These are phyloP conservation scores for Gomphus sp. DNA, from an alignment of 1,284 basidiomycete species.

Conservation along the genomic window DNA sequence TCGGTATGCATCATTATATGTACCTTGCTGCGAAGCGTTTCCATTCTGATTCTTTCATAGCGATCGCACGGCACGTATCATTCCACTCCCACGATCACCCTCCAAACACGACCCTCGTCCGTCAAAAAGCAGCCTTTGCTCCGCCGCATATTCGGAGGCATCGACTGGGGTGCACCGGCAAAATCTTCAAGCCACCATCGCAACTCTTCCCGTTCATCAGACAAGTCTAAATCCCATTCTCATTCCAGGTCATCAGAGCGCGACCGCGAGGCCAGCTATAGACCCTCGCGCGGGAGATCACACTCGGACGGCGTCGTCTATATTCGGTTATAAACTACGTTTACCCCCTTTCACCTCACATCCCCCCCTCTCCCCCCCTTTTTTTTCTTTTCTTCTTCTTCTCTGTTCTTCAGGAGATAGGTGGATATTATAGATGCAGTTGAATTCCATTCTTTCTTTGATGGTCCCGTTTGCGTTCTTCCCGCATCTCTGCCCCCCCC, in stretches of 20 bases:
- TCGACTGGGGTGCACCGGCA: conserved; percentile 3
- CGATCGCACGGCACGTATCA: conserved; percentile 2
- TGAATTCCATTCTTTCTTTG: background rate
- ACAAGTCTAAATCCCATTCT: conserved; percentile 4
- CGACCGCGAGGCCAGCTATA: background rate
- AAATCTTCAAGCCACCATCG: background rate
- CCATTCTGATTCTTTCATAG: background rate
- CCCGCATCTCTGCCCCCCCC: background rate
- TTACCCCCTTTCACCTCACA: no score
- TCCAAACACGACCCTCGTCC: background rate
- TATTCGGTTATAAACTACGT: conserved; percentile 1
- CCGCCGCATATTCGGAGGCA: conserved; percentile 5
- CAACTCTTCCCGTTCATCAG: conserved; percentile 4
- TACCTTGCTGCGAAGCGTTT: background rate
- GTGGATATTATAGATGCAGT: conserved; percentile 1
- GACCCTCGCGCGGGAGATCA: conserved; percentile 1
- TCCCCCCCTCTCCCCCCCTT: no score
- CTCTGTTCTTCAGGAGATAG: background rate
- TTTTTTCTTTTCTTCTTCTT: background rate
- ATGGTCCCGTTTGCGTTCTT: background rate
- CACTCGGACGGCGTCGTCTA: conserved; percentile 6
- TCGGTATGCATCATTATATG: background rate
- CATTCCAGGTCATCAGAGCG: conserved; percentile 5
- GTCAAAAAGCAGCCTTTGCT: conserved; percentile 7
- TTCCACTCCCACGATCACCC: conserved; percentile 6